A percentile compares a stretch with the other conserved stretches of the same genome.
Conservation (phyloP, 257 asterid genomes). For the Craterostigma plantagineum region DNA sequence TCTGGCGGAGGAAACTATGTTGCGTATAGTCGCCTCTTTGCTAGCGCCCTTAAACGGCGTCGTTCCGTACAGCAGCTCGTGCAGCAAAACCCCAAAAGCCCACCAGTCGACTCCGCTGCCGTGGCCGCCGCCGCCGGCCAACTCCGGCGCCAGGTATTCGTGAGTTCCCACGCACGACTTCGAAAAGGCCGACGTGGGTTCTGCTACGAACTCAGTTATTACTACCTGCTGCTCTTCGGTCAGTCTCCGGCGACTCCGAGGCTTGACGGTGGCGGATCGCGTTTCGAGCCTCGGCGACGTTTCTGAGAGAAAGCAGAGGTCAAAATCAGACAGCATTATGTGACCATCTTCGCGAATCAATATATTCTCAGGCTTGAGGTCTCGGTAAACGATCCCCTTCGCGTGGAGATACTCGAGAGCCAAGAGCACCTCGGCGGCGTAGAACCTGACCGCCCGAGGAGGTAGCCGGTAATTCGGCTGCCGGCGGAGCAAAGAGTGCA, state of each 20-base stretch:
- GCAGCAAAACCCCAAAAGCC: constrained; percentile 72
- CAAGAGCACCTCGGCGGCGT: constrained; percentile 50
- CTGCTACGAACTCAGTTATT: constrained; percentile 62
- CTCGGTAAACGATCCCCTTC: constrained; percentile 70
- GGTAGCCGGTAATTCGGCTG: constrained; percentile 39
- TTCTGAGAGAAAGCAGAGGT: constrained; percentile 46
- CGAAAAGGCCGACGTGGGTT: constrained; percentile 68
- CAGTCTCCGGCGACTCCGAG: not conserved
- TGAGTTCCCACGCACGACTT: constrained; percentile 82
- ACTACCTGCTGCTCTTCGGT: too few relatives aligned
- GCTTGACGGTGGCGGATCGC: not conserved
- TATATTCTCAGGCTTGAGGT: constrained; percentile 74
- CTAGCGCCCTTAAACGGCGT: constrained; percentile 77
- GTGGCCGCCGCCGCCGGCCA: constrained; percentile 55
- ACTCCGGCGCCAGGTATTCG: constrained; percentile 75
- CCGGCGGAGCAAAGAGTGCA: constrained; percentile 56
- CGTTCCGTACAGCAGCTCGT: constrained; percentile 46
- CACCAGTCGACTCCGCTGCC: constrained; percentile 97
- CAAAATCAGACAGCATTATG: constrained; percentile 71
- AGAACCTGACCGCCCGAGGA: constrained; percentile 44
- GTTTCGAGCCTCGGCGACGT: constrained; percentile 32
- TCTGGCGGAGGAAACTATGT: constrained; percentile 40
- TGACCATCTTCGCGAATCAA: constrained; percentile 73
- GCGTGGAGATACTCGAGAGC: constrained; percentile 69
- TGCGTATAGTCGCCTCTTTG: constrained; percentile 80